These are phyloP conservation scores for button mushroom (Agaricus bisporus) DNA, from an alignment of 768 basidiomycete species.

Conservation along the genomic window DNA sequence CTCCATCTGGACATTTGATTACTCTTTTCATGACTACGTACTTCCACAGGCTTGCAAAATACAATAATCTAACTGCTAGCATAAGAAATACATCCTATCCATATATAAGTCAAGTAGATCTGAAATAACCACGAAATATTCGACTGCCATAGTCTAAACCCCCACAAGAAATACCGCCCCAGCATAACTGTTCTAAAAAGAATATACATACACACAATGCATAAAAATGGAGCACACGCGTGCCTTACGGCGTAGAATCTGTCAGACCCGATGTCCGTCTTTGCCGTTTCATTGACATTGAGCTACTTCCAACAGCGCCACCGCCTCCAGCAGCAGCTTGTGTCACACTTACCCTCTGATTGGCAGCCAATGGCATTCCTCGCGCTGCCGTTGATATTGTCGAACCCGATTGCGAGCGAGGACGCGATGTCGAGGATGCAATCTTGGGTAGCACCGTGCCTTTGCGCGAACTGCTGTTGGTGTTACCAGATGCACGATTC, in stretches of 20 bases:
- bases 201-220: conserved; percentile 11
- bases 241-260: conserved; percentile 19
- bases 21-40: background rate
- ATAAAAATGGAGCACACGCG: conserved; percentile 11
- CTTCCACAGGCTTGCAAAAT: background rate
- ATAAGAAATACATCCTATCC: background rate
- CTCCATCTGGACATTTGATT: background rate
- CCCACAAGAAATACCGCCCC: conserved; percentile 19
- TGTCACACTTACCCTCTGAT: conserved; percentile 16
- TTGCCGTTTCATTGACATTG: conserved; percentile 68
- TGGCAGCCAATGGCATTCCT: conserved; percentile 30
- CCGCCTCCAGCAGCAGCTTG: conserved; percentile 24
- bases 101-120: background rate
- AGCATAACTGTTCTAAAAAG: conserved; percentile 9
- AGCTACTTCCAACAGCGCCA: conserved; percentile 20
- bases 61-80: conserved; percentile 1
- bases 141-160: conserved; percentile 29
- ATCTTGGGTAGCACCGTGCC: conserved; percentile 64
- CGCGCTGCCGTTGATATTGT: conserved; percentile 40
- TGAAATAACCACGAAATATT: no score
- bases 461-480: conserved; percentile 62
- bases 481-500: conserved; percentile 76
- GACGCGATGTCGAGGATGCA: conserved; percentile 66
- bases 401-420: conserved; percentile 65
- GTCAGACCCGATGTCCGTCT: conserved; percentile 63